These are phyloP conservation scores for Elsinoe ampelina DNA, from an alignment of 2,329 filamentous ascomycete genomes.

Conservation along the genomic window DNA sequence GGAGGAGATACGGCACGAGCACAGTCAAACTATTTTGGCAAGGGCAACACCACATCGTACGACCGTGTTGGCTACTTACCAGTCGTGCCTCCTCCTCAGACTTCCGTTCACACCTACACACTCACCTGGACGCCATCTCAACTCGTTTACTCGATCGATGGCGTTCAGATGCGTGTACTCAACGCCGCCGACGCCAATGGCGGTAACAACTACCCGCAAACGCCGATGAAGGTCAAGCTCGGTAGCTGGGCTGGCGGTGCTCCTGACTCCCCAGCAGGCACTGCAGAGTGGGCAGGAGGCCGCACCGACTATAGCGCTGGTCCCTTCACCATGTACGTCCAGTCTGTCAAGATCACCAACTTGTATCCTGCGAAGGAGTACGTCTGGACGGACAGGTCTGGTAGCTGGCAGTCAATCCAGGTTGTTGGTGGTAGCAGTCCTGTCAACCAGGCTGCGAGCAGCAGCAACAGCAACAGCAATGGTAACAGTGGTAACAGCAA, in stretches of 20 bases:
- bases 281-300: slow-evolving; percentile 60
- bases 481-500: background rate
- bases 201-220: slow-evolving; percentile 67
- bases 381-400: slow-evolving; percentile 41
- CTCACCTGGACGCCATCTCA: slow-evolving; percentile 59
- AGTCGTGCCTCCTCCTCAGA: slow-evolving; percentile 46
- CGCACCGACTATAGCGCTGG: slow-evolving; percentile 37
- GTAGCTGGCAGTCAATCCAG: slow-evolving; percentile 51
- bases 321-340: slow-evolving; percentile 45
- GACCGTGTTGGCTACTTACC: slow-evolving; percentile 57
- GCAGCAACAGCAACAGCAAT: background rate
- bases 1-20: slow-evolving; percentile 54
- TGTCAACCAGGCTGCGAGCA: background rate
- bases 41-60: slow-evolving; percentile 61
- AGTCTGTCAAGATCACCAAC: slow-evolving; percentile 43
- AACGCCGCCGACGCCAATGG: slow-evolving; percentile 55
- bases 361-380: slow-evolving; percentile 44
- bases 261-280: slow-evolving; percentile 43
- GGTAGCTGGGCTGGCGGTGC: slow-evolving; percentile 43
- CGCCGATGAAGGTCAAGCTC: slow-evolving; percentile 59
- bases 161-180: slow-evolving; percentile 58
- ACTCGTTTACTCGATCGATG: slow-evolving; percentile 63
- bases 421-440: slow-evolving; percentile 15
- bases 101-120: slow-evolving; percentile 61
- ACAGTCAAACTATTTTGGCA: slow-evolving; percentile 67